Conservation (phyloP, 1,284 basidiomycete species). For the Fomes fomentarius region DNA sequence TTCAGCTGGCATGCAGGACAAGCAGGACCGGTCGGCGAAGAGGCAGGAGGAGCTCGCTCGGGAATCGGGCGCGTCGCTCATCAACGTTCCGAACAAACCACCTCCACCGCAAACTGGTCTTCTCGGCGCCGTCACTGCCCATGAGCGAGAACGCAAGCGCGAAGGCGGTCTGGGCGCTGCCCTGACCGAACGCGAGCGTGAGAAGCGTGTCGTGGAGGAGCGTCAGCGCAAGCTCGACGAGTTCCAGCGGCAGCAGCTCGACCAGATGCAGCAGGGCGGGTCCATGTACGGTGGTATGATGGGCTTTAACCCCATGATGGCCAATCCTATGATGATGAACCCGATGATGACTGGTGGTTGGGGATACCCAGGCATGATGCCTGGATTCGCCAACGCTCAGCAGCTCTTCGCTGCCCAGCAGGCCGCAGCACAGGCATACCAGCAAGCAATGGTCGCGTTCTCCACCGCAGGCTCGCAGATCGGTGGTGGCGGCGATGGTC, state of each 20-base stretch:
- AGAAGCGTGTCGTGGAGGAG: slow-evolving; percentile 88
- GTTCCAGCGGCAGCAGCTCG: slow-evolving; percentile 85
- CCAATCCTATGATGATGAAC: slow-evolving; percentile 56
- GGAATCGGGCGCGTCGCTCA: slow-evolving; percentile 86
- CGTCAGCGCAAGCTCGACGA: slow-evolving; percentile 92
- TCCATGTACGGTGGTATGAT: slow-evolving; percentile 63
- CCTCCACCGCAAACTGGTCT: slow-evolving; percentile 95
- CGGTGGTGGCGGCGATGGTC: slow-evolving; percentile 53
- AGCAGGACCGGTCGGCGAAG: slow-evolving; percentile 93
- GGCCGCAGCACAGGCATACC: slow-evolving; percentile 86
- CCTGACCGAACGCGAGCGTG: slow-evolving; percentile 92
- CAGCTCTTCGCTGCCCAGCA: slow-evolving; percentile 92
- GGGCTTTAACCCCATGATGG: slow-evolving; percentile 64
- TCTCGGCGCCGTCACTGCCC: slow-evolving; percentile 93
- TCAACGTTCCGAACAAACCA: slow-evolving; percentile 94
- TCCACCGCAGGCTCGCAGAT: slow-evolving; percentile 78
- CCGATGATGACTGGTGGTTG: slow-evolving; percentile 47
- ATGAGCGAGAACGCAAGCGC: slow-evolving; percentile 92
- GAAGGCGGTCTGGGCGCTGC: slow-evolving; percentile 95
- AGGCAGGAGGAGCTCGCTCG: slow-evolving; percentile 92
- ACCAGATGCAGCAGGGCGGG: slow-evolving; percentile 79
- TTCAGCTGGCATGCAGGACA: slow-evolving; percentile 93
- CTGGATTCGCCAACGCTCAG: slow-evolving; percentile 67
- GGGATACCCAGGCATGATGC: slow-evolving; percentile 69
- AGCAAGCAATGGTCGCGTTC: slow-evolving; percentile 89